A percentile compares a stretch with the other conserved stretches of the same genome.
phyloP scores from a whole-genome alignment of 345 rosid genomes.

The Heritiera littoralis region DNA sequence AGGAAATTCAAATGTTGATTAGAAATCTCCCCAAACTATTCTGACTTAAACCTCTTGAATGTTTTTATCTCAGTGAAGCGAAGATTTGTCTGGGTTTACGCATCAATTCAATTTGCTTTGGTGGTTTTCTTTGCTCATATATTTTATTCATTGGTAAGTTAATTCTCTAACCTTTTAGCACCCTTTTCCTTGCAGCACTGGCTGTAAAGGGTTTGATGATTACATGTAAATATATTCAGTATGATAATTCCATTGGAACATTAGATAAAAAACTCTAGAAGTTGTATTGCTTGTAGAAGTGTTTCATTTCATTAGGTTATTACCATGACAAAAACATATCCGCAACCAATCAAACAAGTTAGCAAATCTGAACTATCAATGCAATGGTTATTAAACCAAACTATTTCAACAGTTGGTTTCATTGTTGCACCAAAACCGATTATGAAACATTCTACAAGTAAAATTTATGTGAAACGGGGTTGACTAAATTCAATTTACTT shows the following conservation, averaged over 20 bases:
- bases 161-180: not conserved
- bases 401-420: not conserved
- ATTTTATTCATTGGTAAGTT: constrained; percentile 80
- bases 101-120: constrained; percentile 75
- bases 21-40: not conserved
- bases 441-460: not conserved
- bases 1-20: not conserved
- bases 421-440: not conserved
- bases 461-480: too few species aligned
- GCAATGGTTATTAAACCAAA: not conserved
- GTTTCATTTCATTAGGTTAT: not conserved
- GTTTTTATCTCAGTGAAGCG: constrained; percentile 57
- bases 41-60: constrained; percentile 22
- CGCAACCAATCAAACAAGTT: not conserved
- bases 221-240: not conserved
- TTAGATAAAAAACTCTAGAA: not conserved
- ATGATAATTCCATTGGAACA: not conserved
- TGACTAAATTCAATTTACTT: not conserved
- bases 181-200: not conserved
- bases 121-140: constrained; percentile 88
- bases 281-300: too few species aligned
- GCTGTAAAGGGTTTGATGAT: not conserved
- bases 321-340: not conserved
- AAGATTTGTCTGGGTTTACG: constrained; percentile 88
- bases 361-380: not conserved